phyloP scores from a whole-genome alignment of 768 basidiomycete genomes.

The Leucogyrophana mollusca region DNA sequence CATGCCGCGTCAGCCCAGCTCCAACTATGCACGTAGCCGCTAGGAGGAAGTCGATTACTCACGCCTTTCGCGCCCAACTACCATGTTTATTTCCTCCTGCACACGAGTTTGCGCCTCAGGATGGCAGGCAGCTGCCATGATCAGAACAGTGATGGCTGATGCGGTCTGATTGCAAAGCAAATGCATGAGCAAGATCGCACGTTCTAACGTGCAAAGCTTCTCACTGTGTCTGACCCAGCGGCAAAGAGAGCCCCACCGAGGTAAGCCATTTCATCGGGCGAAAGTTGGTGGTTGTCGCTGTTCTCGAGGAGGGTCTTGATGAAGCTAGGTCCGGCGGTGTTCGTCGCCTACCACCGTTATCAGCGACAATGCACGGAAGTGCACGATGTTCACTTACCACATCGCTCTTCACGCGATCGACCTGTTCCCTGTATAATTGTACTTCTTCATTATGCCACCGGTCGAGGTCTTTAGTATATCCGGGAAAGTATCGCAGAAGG shows the following conservation, averaged over 20 bases:
- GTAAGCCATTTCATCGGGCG: slow-evolving; percentile 53
- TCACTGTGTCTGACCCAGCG: slow-evolving; percentile 53
- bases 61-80: slow-evolving; percentile 39
- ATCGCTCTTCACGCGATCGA: slow-evolving; percentile 39
- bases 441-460: too few relatives aligned
- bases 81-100: slow-evolving; percentile 49
- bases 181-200: neutral
- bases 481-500: too few relatives aligned
- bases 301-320: slow-evolving; percentile 52
- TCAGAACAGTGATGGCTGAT: slow-evolving; percentile 44
- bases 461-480: too few relatives aligned
- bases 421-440: slow-evolving; percentile 45
- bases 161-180: slow-evolving; percentile 32
- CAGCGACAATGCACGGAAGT: too few relatives aligned
- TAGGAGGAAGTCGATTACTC: neutral
- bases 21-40: neutral
- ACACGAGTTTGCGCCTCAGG: slow-evolving; percentile 47
- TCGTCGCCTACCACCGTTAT: slow-evolving; percentile 12
- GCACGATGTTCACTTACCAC: slow-evolving; percentile 29
- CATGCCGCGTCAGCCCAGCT: neutral
- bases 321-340: slow-evolving; percentile 32
- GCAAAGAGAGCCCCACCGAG: slow-evolving; percentile 61
- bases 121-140: slow-evolving; percentile 52
- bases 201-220: neutral
- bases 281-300: slow-evolving; percentile 44